Evolutionary conservation across 176 grass and related monocot species (phyloP).

Genomic region (Pharus latifolius): DNA sequence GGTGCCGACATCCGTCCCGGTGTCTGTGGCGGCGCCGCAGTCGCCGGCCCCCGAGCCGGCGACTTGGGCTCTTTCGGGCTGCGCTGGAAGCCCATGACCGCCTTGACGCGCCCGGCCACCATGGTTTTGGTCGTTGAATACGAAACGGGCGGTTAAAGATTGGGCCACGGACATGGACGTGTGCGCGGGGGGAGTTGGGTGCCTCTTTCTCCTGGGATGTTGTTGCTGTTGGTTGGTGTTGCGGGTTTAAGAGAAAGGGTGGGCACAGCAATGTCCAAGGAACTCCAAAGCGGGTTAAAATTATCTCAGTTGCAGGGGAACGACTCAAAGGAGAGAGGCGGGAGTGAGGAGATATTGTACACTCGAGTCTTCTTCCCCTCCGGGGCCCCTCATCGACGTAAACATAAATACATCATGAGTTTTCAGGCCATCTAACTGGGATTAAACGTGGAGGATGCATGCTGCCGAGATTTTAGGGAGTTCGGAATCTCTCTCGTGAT

Average conservation of each 20-base stretch:
- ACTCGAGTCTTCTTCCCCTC: too few relatives aligned
- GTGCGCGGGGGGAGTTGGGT: neutral
- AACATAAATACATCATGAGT: too few relatives aligned
- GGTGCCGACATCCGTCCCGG: constrained; percentile 12
- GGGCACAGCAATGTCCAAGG: constrained; percentile 8
- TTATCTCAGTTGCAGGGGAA: too few relatives aligned
- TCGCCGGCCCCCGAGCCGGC: neutral
- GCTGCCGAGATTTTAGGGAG: too few relatives aligned
- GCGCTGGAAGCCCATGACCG: constrained; percentile 84
- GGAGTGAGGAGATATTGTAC: too few relatives aligned
- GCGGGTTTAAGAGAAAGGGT: constrained; percentile 18
- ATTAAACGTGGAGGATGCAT: too few relatives aligned
- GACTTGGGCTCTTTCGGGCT: constrained; percentile 36
- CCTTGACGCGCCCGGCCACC: constrained; percentile 92
- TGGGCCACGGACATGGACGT: neutral
- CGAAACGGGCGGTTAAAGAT: neutral
- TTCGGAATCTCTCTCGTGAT: too few relatives aligned
- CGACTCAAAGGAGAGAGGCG: too few relatives aligned
- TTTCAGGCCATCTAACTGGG: too few relatives aligned
- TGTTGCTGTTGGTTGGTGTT: neutral
- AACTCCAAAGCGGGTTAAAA: too few relatives aligned
- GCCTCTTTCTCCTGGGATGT: too few relatives aligned
- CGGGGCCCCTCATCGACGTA: too few relatives aligned
- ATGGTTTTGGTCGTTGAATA: constrained; percentile 5
- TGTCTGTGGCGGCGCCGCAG: constrained; percentile 7